Base-by-base conservation (phyloP, 2,329 filamentous ascomycete genomes). In the Microdochium trichocladiopsis region DNA sequence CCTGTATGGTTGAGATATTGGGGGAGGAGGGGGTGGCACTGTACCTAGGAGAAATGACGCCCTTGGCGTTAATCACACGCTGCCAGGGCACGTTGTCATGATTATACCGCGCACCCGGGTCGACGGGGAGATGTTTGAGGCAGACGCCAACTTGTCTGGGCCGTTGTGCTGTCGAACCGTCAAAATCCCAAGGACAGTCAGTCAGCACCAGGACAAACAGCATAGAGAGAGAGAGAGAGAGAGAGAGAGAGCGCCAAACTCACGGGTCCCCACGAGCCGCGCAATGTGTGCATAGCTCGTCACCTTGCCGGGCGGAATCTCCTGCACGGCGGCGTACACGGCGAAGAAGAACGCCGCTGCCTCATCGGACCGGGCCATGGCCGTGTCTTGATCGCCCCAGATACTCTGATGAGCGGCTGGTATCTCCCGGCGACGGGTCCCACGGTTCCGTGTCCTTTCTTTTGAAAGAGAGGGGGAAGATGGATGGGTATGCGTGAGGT, bases 81-180 rank as follows among this genome's bases (percentile, higher is more conserved):
- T 97, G 93, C 93, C 93, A 97, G 0, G 93, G 93, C 3, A 97
- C 93, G 58, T 87, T 96, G 23, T 74, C 75, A 54, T 79, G 75
- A 67, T 96, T 86, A 71, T 87, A 95, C 53, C 69, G 75, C 52
- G 65, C 58, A 0, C 72, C 66, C 0, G 73, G 61, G 53, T 80
- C 75, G 6, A 71, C 63, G 1, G 91, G 82, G 12, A 97, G 82
- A 65, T 96, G 86, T 67, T 96, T 96, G 24, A 97, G 80, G 68
- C 88, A 95, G 48, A 94, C 78, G 51, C 93, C 93, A 6, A 97
- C 92, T 71, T 97, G 93, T 53, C 92, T 82, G 1, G 86, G 83
- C 2, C 87, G 76, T 63, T 89, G 80, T 2, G 86, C 86, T 89
- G 53, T 21, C n/a, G 25, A 11, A n/a, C 16, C 28, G 6, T 25